phyloP scores from a whole-genome alignment of 2,329 filamentous ascomycete species.

The Epichloe scottii region DNA sequence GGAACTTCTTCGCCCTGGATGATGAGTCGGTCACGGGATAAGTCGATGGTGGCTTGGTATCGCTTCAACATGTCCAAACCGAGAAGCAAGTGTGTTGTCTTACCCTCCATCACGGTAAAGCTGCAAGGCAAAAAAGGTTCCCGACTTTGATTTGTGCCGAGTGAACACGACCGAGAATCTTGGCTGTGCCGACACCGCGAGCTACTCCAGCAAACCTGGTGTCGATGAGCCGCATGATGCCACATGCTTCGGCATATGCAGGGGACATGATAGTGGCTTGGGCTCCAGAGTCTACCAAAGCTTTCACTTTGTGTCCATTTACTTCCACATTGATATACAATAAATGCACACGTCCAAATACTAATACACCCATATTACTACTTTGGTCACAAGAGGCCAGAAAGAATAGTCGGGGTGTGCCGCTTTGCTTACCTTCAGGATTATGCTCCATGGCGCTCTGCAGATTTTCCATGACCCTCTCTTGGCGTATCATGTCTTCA shows the following conservation, averaged over 20 bases:
- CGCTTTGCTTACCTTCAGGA: conserved; percentile 61
- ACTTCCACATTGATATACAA: conserved; percentile 93
- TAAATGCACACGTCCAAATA: conserved; percentile 91
- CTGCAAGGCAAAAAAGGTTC: conserved; percentile 74
- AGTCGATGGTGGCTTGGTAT: conserved; percentile 85
- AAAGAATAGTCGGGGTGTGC: not conserved
- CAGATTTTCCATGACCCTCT: conserved; percentile 86
- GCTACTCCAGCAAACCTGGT: conserved; percentile 85
- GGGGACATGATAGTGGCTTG: conserved; percentile 99
- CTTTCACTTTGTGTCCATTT: conserved; percentile 85
- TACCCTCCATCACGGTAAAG: conserved; percentile 99
- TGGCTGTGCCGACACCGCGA: conserved; percentile 84
- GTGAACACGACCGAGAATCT: conserved; percentile 89
- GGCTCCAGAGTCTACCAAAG: conserved; percentile 91
- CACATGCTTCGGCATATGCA: conserved; percentile 76
- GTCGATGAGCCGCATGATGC: conserved; percentile 93
- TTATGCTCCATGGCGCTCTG: conserved; percentile 96
- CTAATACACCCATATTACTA: conserved; percentile 31
- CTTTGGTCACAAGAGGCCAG: conserved; percentile 1
- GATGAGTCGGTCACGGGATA: conserved; percentile 70
- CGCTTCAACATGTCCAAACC: conserved; percentile 95
- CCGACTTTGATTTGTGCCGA: conserved; percentile 92
- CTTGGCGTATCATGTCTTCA: conserved; percentile 92
- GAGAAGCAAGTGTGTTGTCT: conserved; percentile 83
- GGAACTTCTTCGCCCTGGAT: conserved; percentile 82